Evolutionary conservation across 2,329 filamentous ascomycete species (phyloP).

Genomic region (Colletotrichum tropicale): DNA sequence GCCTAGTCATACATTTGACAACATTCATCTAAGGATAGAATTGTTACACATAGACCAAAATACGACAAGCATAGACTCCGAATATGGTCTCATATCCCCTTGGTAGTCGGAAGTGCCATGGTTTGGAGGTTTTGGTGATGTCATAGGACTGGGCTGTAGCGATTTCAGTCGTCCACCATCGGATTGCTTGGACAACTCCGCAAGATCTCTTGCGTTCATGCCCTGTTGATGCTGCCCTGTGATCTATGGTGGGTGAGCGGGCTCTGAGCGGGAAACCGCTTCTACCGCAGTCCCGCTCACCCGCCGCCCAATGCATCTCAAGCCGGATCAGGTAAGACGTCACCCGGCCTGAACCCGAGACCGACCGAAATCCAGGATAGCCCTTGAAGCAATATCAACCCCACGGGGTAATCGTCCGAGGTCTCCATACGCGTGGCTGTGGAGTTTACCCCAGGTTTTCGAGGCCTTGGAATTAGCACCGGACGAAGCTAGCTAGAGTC

Average conservation of each 20-base stretch:
- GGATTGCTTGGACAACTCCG: background rate
- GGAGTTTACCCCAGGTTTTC: background rate
- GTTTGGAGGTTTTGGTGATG: background rate
- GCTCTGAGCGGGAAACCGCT: background rate
- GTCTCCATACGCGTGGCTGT: background rate
- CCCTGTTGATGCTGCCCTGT: background rate
- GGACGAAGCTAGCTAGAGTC: background rate
- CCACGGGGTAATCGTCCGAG: background rate
- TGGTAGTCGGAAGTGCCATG: background rate
- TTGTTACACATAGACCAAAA: background rate
- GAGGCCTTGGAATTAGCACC: background rate
- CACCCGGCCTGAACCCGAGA: background rate
- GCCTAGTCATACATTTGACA: background rate
- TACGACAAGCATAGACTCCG: background rate
- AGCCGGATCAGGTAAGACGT: background rate
- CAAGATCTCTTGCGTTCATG: background rate
- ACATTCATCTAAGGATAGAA: background rate
- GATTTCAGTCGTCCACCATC: background rate
- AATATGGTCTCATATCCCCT: background rate
- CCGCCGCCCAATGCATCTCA: background rate
- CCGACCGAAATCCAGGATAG: background rate
- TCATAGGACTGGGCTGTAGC: accelerated
- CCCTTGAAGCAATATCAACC: background rate
- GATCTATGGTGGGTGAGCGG: background rate
- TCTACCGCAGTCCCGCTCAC: background rate